phyloP scores from a whole-genome alignment of 2,329 filamentous ascomycete genomes.

The Trichoderma atroviride region DNA sequence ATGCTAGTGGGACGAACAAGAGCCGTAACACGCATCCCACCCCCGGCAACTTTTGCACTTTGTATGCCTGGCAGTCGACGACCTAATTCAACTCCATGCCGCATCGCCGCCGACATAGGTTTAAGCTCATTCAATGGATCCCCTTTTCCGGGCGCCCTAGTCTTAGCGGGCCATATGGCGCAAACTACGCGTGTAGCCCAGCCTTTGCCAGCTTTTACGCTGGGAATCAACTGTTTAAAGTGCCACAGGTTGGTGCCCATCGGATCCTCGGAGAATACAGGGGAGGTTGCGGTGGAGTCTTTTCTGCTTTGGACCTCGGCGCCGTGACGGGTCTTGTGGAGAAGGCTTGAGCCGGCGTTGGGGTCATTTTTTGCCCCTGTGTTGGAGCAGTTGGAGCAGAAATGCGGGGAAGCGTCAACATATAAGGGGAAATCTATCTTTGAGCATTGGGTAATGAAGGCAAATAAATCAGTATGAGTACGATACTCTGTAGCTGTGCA shows the following conservation, averaged over 20 bases:
- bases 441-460: not conserved
- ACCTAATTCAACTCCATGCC: not conserved
- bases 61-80: not conserved
- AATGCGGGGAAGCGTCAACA: constrained; percentile 5
- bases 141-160: not conserved
- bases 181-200: no score
- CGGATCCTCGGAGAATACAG: not conserved
- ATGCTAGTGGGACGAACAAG: not conserved
- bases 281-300: not conserved
- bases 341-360: not conserved
- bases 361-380: not conserved
- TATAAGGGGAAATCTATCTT: no score
- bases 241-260: not conserved
- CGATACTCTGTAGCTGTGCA: no score
- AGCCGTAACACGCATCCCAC: not conserved
- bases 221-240: no score
- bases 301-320: not conserved
- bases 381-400: not conserved
- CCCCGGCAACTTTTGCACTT: not conserved
- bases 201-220: no score
- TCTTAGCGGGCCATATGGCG: no score
- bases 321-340: constrained; percentile 5
- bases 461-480: no score
- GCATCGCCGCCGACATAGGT: no score
- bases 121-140: not conserved